A percentile compares a stretch with the other conserved stretches of the same genome.
Evolutionary conservation across 1,139 yeast genomes (phyloP).

Genomic region (Trichomonascaceae sp.): DNA sequence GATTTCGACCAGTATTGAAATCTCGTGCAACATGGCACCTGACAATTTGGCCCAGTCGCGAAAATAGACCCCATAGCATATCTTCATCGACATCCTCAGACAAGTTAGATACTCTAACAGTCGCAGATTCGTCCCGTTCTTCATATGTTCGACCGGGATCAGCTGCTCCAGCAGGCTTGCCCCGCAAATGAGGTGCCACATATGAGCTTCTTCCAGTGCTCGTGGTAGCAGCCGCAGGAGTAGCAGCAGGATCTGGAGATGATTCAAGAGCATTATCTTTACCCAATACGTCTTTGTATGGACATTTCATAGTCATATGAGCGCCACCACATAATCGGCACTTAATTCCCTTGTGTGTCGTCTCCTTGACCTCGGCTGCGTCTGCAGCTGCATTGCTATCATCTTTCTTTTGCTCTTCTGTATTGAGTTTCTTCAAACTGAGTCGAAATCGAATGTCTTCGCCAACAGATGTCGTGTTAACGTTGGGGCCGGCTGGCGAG

Average conservation of each 20-base stretch:
- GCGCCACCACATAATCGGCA: slow-evolving; percentile 95
- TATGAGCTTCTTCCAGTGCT: slow-evolving; percentile 42
- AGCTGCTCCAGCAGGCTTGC: slow-evolving; percentile 38
- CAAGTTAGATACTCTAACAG: slow-evolving; percentile 88
- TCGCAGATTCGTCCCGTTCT: slow-evolving; percentile 75
- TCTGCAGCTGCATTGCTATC: slow-evolving; percentile 68
- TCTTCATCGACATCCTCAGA: slow-evolving; percentile 81
- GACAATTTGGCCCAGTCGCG: slow-evolving; percentile 59
- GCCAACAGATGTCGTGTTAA: slow-evolving; percentile 79
- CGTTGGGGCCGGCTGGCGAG: slow-evolving; percentile 80
- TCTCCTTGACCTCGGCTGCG: slow-evolving; percentile 55
- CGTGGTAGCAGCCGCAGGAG: slow-evolving; percentile 33
- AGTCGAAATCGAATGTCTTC: slow-evolving; percentile 54
- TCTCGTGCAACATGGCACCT: slow-evolving; percentile 84
- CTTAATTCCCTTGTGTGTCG: slow-evolving; percentile 44
- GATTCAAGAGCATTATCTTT: slow-evolving; percentile 38
- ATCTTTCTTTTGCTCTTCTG: slow-evolving; percentile 30
- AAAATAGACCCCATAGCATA: slow-evolving; percentile 67
- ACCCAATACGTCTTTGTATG: slow-evolving; percentile 86
- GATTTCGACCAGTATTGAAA: slow-evolving; percentile 88
- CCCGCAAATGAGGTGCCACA: slow-evolving; percentile 76
- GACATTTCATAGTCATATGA: slow-evolving; percentile 94
- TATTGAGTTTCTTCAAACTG: slow-evolving; percentile 26
- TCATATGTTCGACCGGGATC: slow-evolving; percentile 32
- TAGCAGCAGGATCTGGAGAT: slow-evolving; percentile 34